These are phyloP conservation scores for Nannochloropsis salina DNA, from an alignment of 108 stramenopile species.

Conservation along the genomic window DNA sequence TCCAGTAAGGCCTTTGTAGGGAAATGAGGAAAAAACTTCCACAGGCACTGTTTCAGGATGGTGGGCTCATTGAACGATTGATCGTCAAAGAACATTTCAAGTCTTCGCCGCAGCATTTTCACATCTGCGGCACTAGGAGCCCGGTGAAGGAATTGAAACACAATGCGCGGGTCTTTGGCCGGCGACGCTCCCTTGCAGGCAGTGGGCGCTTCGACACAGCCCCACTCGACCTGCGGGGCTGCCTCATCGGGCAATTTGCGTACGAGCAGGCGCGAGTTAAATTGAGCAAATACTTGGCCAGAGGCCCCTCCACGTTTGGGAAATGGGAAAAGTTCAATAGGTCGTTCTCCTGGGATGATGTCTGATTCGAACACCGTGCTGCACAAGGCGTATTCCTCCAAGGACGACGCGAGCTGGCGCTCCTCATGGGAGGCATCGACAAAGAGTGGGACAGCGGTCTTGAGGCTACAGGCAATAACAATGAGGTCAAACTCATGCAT, in stretches of 20 bases:
- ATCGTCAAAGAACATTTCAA: conserved; percentile 7
- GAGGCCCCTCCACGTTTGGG: not conserved
- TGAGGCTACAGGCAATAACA: not conserved
- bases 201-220: not conserved
- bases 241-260: not conserved
- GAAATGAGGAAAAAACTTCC: not conserved
- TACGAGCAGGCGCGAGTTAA: not conserved
- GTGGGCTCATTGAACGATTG: not conserved
- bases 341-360: not conserved
- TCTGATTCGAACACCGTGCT: not conserved
- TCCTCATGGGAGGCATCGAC: not conserved
- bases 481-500: conserved; percentile 13
- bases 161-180: not conserved
- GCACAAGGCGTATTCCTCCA: not conserved
- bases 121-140: not conserved
- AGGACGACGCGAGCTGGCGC: not conserved
- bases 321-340: not conserved
- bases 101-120: not conserved
- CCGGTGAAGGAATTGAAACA: conserved; percentile 17
- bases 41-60: not conserved
- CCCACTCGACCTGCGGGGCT: not conserved
- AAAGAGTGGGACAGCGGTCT: not conserved
- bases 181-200: not conserved
- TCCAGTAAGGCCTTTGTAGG: not conserved
- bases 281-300: not conserved